Percentiles rank a stretch among this genome's conserved stretches.
Evolutionary conservation across 768 basidiomycete species (phyloP).

Genomic region (Naganishia vaughanmartiniae): DNA sequence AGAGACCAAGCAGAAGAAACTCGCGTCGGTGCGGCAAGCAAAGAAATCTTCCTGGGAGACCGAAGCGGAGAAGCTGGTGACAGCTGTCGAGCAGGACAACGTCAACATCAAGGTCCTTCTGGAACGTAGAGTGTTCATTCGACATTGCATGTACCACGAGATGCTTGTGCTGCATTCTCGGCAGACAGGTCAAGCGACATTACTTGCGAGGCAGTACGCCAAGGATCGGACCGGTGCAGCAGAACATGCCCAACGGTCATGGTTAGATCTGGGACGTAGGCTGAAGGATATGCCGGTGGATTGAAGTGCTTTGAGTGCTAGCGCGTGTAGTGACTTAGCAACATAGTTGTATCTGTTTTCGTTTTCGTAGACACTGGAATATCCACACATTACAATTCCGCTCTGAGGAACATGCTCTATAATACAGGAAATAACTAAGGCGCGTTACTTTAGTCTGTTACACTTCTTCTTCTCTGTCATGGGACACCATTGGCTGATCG

Average conservation of each 20-base stretch:
- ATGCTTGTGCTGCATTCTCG: slow-evolving; percentile 87
- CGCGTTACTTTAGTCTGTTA: neutral
- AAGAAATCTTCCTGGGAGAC: slow-evolving; percentile 81
- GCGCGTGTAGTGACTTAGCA: neutral
- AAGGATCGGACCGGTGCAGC: slow-evolving; percentile 70
- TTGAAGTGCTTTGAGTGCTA: slow-evolving; percentile 51
- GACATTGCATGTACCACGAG: slow-evolving; percentile 93
- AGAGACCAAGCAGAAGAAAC: slow-evolving; percentile 69
- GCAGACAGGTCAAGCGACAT: slow-evolving; percentile 76
- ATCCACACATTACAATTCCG: neutral
- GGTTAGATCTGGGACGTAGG: slow-evolving; percentile 68
- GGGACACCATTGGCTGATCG: slow-evolving; percentile 7
- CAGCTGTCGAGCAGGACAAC: slow-evolving; percentile 78
- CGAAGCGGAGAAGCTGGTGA: slow-evolving; percentile 72
- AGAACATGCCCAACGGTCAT: slow-evolving; percentile 65
- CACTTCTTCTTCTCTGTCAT: neutral
- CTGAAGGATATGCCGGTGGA: slow-evolving; percentile 84
- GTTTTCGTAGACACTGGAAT: neutral
- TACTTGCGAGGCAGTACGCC: slow-evolving; percentile 69
- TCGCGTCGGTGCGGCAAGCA: slow-evolving; percentile 68
- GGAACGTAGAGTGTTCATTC: slow-evolving; percentile 77
- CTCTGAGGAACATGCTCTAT: neutral
- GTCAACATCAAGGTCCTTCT: slow-evolving; percentile 71
- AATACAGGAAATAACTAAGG: neutral
- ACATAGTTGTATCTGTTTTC: neutral